Evolutionary conservation across 345 rosid genomes (phyloP).

Genomic region (Hibiscus trionum): DNA sequence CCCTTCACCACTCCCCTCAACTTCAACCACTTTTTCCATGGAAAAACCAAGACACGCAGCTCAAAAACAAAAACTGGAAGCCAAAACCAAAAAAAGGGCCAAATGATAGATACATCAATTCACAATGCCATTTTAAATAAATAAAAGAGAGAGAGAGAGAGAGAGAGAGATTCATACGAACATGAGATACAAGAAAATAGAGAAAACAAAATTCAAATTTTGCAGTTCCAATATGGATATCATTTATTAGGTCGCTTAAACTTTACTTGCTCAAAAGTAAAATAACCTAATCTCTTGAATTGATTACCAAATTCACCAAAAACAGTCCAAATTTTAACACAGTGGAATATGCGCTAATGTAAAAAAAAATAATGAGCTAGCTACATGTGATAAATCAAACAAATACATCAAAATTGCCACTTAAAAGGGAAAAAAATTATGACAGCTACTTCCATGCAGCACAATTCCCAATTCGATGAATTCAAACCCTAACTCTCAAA

Average conservation of each 20-base stretch:
- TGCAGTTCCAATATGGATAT: background rate
- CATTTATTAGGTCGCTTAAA: background rate
- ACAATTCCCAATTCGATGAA: background rate
- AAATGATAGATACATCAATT: constrained; percentile 20
- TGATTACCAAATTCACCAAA: constrained; percentile 1
- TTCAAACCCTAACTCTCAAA: background rate
- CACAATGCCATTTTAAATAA: background rate
- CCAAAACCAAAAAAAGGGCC: constrained; percentile 12
- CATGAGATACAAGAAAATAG: background rate
- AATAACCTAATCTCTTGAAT: background rate
- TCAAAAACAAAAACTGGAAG: constrained; percentile 55
- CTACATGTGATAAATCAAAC: background rate
- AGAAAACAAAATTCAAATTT: background rate
- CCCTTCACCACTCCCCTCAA: constrained; percentile 54
- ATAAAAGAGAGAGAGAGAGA: too few relatives aligned
- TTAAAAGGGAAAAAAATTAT: background rate
- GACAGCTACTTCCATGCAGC: background rate
- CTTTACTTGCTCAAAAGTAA: background rate
- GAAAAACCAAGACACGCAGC: constrained; percentile 74
- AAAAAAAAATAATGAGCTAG: background rate
- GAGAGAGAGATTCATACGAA: constrained; percentile 8
- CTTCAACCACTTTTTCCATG: constrained; percentile 68
- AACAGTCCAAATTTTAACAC: background rate
- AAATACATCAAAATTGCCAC: background rate
- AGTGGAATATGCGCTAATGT: background rate